Evolutionary conservation across 1,284 basidiomycete species (phyloP), one percentile per base, ranked within the genome.

Genomic region (Tylopilus sp.): DNA sequence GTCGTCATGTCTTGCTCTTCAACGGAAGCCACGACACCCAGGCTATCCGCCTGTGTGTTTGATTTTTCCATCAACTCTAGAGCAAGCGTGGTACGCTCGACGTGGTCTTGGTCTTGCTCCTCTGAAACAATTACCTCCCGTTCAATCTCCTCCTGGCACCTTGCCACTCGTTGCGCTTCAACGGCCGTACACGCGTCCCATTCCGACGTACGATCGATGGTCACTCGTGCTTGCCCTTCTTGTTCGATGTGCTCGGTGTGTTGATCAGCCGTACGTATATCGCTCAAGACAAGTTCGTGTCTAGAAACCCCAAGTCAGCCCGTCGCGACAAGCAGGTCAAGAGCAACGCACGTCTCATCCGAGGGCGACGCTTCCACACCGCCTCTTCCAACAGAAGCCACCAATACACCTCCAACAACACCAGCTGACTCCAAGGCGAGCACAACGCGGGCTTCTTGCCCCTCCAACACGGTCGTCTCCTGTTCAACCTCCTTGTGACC

Each of bases 281-380:
- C 26, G 32, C 7, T n/a, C 18, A 47, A 6, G 18, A 39, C 10
- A 54, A 19, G 24, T n/a, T 68, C 36, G 15, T 49, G 8, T 41
- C 69, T 70, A 36, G 44, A 4, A 56, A 6, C 39, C 24, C 5
- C 3, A 44, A 12, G 24, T 57, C 24, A 57, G 57, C 15, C n/a
- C 24, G 16, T 29, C 8, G n/a, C 49, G 47, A n/a, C 22, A 12
- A 36, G n/a, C 33, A 57, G 1, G 9, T 24, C 6, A 22, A n/a
- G 32, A 7, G 32, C 52, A n/a, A 62, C 68, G 13, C 29, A 70
- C 65, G 8, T 36, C 2, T 60, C 26, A 51, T 55, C 19, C 15
- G 39, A 18, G 7, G 52, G 52, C 16, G n/a, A 33, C 38, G 32
- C 12, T n/a, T 29, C 32, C 5, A 13, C 22, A 24, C 39, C 53